These are phyloP conservation scores for Debaryomyces tyrocola DNA, from an alignment of 805 yeast genomes.

Conservation along the genomic window DNA sequence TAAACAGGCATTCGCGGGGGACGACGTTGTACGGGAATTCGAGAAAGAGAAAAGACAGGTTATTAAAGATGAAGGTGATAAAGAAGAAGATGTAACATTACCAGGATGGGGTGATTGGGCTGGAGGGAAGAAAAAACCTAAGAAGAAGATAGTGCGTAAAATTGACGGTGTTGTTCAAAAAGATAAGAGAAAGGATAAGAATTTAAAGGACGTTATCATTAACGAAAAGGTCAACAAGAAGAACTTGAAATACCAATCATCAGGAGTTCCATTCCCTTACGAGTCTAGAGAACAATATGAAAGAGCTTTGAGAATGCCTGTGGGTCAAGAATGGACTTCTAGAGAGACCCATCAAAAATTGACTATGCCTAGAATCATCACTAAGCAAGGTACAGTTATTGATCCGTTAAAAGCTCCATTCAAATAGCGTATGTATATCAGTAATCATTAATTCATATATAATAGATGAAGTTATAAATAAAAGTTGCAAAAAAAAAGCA, in stretches of 20 bases:
- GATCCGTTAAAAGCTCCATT: conserved; percentile 91
- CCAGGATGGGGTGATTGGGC: conserved; percentile 99
- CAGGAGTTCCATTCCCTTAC: conserved; percentile 92
- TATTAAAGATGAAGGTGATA: conserved; percentile 77
- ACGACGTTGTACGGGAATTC: conserved; percentile 84
- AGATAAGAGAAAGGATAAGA: conserved; percentile 76
- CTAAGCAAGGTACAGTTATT: conserved; percentile 85
- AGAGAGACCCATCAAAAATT: conserved; percentile 82
- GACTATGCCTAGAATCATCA: conserved; percentile 84
- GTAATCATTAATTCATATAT: neutral
- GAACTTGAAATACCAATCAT: conserved; percentile 79
- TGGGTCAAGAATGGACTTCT: conserved; percentile 96
- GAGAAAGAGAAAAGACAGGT: conserved; percentile 70
- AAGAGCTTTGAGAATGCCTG: conserved; percentile 89
- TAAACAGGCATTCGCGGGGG: conserved; percentile 95
- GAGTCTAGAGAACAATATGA: conserved; percentile 95
- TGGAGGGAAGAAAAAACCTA: conserved; percentile 54
- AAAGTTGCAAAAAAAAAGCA: neutral
- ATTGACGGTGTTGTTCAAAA: conserved; percentile 73
- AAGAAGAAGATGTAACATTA: conserved; percentile 77
- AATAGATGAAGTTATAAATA: neutral
- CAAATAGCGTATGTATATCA: conserved; percentile 32
- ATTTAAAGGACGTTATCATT: conserved; percentile 78
- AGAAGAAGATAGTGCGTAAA: conserved; percentile 65
- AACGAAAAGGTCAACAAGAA: conserved; percentile 86